Evolutionary conservation across 768 basidiomycete genomes (phyloP).

Genomic region (Goffeauzyma gilvescens): DNA sequence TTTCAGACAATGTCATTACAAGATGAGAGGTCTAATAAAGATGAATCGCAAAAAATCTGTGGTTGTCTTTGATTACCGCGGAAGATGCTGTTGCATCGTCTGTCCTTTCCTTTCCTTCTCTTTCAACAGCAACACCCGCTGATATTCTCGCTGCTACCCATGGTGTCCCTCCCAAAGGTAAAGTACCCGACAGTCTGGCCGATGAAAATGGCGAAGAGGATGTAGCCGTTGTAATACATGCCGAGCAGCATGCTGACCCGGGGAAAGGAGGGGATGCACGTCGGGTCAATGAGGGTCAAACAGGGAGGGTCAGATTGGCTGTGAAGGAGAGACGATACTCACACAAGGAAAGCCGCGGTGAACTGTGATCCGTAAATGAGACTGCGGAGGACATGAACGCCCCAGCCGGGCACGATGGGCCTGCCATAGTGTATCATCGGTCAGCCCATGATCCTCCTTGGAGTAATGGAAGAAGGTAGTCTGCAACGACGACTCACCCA

Average conservation of each 20-base stretch:
- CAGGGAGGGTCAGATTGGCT: background rate
- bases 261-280: background rate
- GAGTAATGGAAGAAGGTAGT: background rate
- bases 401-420: background rate
- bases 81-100: no score
- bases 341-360: slow-evolving; percentile 25
- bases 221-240: slow-evolving; percentile 32
- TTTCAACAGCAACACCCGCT: background rate
- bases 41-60: no score
- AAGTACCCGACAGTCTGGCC: slow-evolving; percentile 21
- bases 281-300: slow-evolving; percentile 4
- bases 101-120: no score
- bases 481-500: background rate
- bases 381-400: slow-evolving; percentile 19
- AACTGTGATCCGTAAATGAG: slow-evolving; percentile 26
- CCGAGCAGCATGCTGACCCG: slow-evolving; percentile 15
- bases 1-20: no score
- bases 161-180: slow-evolving; percentile 19
- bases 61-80: no score
- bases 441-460: slow-evolving; percentile 2
- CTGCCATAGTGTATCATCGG: slow-evolving; percentile 1
- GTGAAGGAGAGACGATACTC: slow-evolving; percentile 2
- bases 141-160: background rate
- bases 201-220: slow-evolving; percentile 30
- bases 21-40: no score